A percentile compares a stretch with the other conserved stretches of the same genome.
Evolutionary conservation across 2,329 filamentous ascomycete species (phyloP).

Genomic region (Venturia aucupariae): DNA sequence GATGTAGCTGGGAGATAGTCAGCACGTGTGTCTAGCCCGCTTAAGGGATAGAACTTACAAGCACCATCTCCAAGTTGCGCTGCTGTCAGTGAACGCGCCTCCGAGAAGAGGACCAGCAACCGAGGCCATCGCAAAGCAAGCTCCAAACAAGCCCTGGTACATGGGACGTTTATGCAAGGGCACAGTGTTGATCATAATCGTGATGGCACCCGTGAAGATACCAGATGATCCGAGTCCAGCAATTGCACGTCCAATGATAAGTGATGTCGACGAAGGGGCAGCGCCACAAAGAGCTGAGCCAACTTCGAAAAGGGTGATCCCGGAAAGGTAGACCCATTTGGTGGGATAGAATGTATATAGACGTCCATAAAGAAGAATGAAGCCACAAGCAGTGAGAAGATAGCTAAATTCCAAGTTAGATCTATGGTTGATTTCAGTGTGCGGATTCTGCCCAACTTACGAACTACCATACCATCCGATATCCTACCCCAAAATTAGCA

Average conservation of each 20-base stretch:
- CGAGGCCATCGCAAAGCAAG: constrained; percentile 15
- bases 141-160: constrained; percentile 16
- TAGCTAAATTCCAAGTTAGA: constrained; percentile 4
- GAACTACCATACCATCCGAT: constrained; percentile 15
- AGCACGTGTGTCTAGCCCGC: neutral
- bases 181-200: constrained; percentile 15
- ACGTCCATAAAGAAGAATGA: constrained; percentile 15
- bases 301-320: constrained; percentile 16
- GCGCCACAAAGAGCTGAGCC: constrained; percentile 17
- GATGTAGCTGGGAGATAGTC: constrained; percentile 19
- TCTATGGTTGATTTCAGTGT: neutral
- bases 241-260: constrained; percentile 19
- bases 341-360: constrained; percentile 16
- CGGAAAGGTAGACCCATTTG: constrained; percentile 14
- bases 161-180: constrained; percentile 18
- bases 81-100: constrained; percentile 16
- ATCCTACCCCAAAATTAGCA: constrained; percentile 3
- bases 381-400: constrained; percentile 13
- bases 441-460: neutral
- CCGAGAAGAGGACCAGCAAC: constrained; percentile 20
- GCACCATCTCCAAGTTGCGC: constrained; percentile 17
- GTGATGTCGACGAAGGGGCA: constrained; percentile 16
- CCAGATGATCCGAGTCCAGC: constrained; percentile 18
- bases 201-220: constrained; percentile 16
- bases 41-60: constrained; percentile 16